Evolutionary conservation across 108 stramenopile species (phyloP).

Genomic region (Poteriospumella lacustris): DNA sequence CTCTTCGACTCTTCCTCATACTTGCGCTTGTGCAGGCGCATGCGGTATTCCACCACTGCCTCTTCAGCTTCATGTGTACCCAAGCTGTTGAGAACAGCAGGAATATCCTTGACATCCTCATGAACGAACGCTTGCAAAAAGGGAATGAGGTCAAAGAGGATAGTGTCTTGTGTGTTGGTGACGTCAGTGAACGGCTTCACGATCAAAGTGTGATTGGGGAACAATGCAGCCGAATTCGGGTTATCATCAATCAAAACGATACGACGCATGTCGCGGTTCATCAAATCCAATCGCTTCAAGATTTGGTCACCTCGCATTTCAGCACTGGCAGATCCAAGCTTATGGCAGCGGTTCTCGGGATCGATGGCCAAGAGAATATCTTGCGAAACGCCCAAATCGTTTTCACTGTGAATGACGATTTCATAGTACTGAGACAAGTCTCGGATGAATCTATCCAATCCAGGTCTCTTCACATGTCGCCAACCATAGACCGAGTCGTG

Average conservation of each 20-base stretch:
- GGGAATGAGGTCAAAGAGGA: conserved; percentile 48
- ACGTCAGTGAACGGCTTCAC: conserved; percentile 85
- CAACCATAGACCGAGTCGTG: conserved; percentile 17
- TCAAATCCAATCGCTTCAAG: conserved; percentile 13
- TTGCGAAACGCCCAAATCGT: conserved; percentile 16
- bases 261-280: conserved; percentile 26
- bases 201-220: conserved; percentile 84
- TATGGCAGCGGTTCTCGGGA: conserved; percentile 1
- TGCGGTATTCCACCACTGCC: conserved; percentile 37
- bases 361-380: conserved; percentile 16
- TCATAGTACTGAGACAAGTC: conserved; percentile 23
- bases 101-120: conserved; percentile 48
- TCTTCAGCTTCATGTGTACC: conserved; percentile 43
- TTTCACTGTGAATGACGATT: conserved; percentile 16
- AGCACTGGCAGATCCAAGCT: conserved; percentile 1
- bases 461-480: conserved; percentile 26
- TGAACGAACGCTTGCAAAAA: conserved; percentile 53
- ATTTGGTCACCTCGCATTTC: neutral
- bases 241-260: conserved; percentile 91
- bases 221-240: conserved; percentile 66
- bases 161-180: conserved; percentile 42
- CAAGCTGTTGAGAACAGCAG: conserved; percentile 35
- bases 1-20: neutral
- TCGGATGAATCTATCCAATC: conserved; percentile 15
- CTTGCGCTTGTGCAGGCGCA: neutral